phyloP scores from a whole-genome alignment of 805 yeast species.

The Candida saitoana region DNA sequence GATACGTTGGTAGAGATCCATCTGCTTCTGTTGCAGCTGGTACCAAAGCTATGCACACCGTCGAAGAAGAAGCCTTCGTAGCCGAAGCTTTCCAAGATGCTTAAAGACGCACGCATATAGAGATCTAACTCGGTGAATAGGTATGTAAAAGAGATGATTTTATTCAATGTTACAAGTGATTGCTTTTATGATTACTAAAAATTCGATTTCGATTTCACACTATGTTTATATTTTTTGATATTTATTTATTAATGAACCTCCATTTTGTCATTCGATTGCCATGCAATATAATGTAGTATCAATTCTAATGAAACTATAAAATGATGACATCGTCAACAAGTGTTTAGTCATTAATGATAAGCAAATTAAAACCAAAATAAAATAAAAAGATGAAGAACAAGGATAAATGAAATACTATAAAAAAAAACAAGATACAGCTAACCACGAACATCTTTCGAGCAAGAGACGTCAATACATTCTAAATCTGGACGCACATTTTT shows the following conservation, averaged over 20 bases:
- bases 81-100: constrained; percentile 57
- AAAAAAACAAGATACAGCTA: too few relatives aligned
- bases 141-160: neutral
- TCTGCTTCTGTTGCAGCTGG: constrained; percentile 99
- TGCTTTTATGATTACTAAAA: neutral
- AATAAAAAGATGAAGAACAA: too few relatives aligned
- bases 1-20: constrained; percentile 98
- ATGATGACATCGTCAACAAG: too few relatives aligned
- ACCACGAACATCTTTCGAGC: too few relatives aligned
- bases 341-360: too few relatives aligned
- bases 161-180: constrained; percentile 1
- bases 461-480: neutral
- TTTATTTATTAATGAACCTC: constrained; percentile 6
- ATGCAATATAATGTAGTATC: neutral
- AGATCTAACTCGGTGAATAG: neutral
- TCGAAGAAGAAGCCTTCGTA: constrained; percentile 86
- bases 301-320: too few relatives aligned
- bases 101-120: neutral
- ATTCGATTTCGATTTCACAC: constrained; percentile 1
- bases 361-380: too few relatives aligned
- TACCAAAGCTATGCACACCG: constrained; percentile 77
- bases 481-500: neutral
- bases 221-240: constrained; percentile 5
- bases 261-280: constrained; percentile 1
- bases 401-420: too few relatives aligned